phyloP scores from a whole-genome alignment of 768 basidiomycete genomes.

The Leccinum subgranulosum region DNA sequence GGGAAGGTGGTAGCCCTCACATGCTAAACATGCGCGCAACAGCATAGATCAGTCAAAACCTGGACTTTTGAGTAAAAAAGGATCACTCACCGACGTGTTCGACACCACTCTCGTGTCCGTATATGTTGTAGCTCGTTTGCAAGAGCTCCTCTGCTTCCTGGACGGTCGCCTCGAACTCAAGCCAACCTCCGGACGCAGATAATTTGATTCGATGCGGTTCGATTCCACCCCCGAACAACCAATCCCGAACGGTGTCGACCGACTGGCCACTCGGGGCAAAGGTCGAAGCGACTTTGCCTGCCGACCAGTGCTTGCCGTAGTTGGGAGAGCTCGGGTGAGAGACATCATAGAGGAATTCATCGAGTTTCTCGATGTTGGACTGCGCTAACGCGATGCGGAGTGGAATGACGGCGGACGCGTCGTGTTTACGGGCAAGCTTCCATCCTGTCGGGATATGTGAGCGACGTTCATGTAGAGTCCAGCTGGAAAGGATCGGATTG shows the following conservation, averaged over 20 bases:
- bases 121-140: constrained; percentile 41
- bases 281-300: constrained; percentile 36
- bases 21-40: constrained; percentile 23
- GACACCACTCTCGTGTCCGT: constrained; percentile 35
- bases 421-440: constrained; percentile 29
- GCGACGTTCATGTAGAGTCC: constrained; percentile 25
- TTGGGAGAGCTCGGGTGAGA: constrained; percentile 42
- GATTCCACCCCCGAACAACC: constrained; percentile 40
- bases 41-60: not conserved
- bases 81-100: constrained; percentile 36
- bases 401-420: constrained; percentile 35
- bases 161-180: constrained; percentile 39
- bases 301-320: constrained; percentile 47
- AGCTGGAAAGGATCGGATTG: constrained; percentile 5
- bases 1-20: constrained; percentile 41
- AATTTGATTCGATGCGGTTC: constrained; percentile 32
- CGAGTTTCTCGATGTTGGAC: constrained; percentile 38
- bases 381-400: constrained; percentile 46
- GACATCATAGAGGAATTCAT: constrained; percentile 40
- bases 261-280: constrained; percentile 41
- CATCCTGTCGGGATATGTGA: constrained; percentile 38
- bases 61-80: no score
- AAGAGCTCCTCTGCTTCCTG: constrained; percentile 44
- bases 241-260: constrained; percentile 35
- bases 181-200: constrained; percentile 36